phyloP scores from a whole-genome alignment of 805 yeast genomes.

The Nakazawaea holstii region DNA sequence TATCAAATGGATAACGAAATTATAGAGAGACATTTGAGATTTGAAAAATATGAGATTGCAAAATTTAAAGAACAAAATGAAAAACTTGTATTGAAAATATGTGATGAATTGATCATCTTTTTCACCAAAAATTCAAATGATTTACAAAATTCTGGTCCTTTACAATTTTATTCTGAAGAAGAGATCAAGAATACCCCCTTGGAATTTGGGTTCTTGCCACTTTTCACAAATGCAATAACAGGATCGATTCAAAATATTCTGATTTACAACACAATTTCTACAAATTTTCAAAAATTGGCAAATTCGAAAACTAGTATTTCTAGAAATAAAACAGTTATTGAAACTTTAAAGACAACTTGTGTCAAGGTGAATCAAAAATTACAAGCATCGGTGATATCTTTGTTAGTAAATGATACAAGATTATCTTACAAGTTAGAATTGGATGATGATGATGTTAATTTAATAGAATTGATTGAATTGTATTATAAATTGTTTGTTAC shows the following conservation, averaged over 20 bases:
- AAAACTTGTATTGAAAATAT: conserved; percentile 21
- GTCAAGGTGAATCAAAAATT: conserved; percentile 5
- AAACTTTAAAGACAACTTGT: conserved; percentile 1
- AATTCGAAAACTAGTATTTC: conserved; percentile 2
- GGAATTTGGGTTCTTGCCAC: conserved; percentile 56
- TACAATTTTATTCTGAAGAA: not conserved
- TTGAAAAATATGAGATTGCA: conserved; percentile 38
- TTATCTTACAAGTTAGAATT: conserved; percentile 27
- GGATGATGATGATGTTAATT: conserved; percentile 11
- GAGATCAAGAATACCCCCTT: conserved; percentile 12
- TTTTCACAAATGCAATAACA: conserved; percentile 51
- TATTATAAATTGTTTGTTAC: conserved; percentile 4
- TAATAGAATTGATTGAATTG: conserved; percentile 7
- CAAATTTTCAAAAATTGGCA: conserved; percentile 4
- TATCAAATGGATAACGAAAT: conserved; percentile 22
- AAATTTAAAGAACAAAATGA: conserved; percentile 28
- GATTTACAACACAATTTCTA: conserved; percentile 31
- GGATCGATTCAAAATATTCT: conserved; percentile 46
- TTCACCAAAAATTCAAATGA: conserved; percentile 30
- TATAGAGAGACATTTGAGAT: conserved; percentile 30
- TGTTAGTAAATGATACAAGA: conserved; percentile 49
- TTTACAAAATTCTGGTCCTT: conserved; percentile 27
- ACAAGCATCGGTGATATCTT: not conserved
- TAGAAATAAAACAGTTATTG: not conserved
- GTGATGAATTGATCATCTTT: conserved; percentile 20